Base-by-base conservation (phyloP, 352 stramenopile species). In the Phytophthora boehmeriae region DNA sequence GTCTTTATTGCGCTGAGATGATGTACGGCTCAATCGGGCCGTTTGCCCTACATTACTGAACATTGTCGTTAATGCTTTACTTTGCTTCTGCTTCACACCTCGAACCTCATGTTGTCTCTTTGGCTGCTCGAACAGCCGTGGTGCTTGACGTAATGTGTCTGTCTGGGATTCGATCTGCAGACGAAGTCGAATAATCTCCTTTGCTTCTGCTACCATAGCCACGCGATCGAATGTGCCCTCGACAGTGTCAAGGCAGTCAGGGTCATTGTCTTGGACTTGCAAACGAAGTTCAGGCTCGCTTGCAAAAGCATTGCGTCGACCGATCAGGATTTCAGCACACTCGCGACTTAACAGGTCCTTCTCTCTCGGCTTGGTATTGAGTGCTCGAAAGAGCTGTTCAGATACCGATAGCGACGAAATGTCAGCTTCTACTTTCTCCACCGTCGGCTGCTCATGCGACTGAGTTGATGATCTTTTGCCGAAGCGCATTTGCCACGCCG, bases 401-500 rank as follows among this genome's bases (percentile, higher is more conserved):
- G 71, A 71, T 53, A 87, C 71, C 2, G 73, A 83, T 4, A 71
- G 55, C 1, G 66, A 64, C 36, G 39, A 23, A 20, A 23, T 17
- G 9, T 45, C 50, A 16, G 28, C 35, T 32, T 65, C 53, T 16
- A 28, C 16, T 28, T 47, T 51, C 16, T 23, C 30, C 16, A 17
- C 4, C 1, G 27, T 54, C 19, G 43, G 19, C 14, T 45, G 41
- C 5, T 19, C 17, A 54, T 52, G 11, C 30, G 19, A 20, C 22
- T 38, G 35, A 28, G 38, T 55, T 34, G 34, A 13, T n/a, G 63
- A 56, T n/a, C 71, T 72, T 30, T 78, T 78, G 6, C 82, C 72
- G 22, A 91, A 91, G 39, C 75, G 78, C 16, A 83, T 54, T 66
- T 88, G 76, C 82, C 82, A 91, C 22, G 68, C 54, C 16, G 82